Evolutionary conservation across 1,284 basidiomycete species (phyloP), one percentile per base, ranked within the genome.

Genomic region (Cryptococcus hybrid): DNA sequence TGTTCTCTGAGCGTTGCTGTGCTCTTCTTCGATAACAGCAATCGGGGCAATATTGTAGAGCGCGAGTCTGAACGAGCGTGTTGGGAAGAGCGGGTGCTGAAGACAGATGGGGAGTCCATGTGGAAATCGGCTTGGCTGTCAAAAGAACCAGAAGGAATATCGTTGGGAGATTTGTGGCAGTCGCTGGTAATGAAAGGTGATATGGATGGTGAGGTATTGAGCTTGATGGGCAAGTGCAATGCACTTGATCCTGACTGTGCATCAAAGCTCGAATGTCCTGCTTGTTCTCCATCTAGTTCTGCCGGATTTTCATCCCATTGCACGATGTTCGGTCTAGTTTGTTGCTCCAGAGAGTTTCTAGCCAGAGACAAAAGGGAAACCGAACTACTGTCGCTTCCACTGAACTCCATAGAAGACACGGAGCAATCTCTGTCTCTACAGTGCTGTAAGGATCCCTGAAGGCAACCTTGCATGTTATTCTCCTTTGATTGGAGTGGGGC

Each of bases 371-470:
- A 45, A 0, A 71, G 63, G 0, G 73, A 74, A 5, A 67, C 61
- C 1, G 69, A 67, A 47, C 67, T 70, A 3, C 71, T 67, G 37
- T 69, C 72, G 57, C 69, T 70, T 3, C 66, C 69, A 44, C 64
- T 69, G 38, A 60, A 66, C 0, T 73, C 74, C n/a, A 69, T 60
- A 2, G 68, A 70, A 1, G 62, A 64, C 0, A 57, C 58, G 3
- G 69, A 70, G 7, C 63, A 61, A 12, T 62, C 65, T 1, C 63
- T 65, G 5, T 65, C 65, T 39, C 66, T 50, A 5, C 54, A 24
- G 35, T 47, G 39, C 15, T 52, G 50, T 3, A 55, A 55, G 39
- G 60, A 50, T 42, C 58, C 62, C 12, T 47, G 49, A 7, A 52
- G 13, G 15, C 34, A 47, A 1, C 36, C 43, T 8, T 55, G 51